Percentiles rank a stretch among this genome's conserved stretches.
Conservation (phyloP, 352 stramenopile species). For the Pythium brassicae region DNA sequence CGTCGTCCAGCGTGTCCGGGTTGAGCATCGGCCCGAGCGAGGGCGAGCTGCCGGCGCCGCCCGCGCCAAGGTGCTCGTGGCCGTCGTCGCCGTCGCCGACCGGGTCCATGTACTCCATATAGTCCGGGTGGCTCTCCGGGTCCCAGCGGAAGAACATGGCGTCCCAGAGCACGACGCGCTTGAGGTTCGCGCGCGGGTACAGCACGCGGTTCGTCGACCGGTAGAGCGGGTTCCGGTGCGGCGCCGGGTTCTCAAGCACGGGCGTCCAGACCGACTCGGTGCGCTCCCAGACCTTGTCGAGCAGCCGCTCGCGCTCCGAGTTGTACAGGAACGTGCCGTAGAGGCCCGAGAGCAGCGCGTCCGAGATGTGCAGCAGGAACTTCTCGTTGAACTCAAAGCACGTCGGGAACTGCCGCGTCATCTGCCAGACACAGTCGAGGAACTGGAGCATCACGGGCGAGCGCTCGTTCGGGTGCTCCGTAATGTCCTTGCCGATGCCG, state of each 20-base stretch:
- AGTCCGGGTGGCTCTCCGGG: conserved; percentile 69
- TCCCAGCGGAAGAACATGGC: conserved; percentile 85
- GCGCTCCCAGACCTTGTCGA: conserved; percentile 83
- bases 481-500: conserved; percentile 76
- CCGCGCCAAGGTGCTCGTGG: conserved; percentile 9
- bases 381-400: conserved; percentile 89
- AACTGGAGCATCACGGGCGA: conserved; percentile 87
- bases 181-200: conserved; percentile 82
- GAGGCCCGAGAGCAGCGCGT: conserved; percentile 72
- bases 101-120: conserved; percentile 85
- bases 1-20: conserved; percentile 31
- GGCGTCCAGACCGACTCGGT: conserved; percentile 83
- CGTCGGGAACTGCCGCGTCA: conserved; percentile 85
- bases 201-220: conserved; percentile 75
- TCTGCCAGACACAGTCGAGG: conserved; percentile 84
- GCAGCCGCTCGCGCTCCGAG: conserved; percentile 75
- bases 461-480: conserved; percentile 74
- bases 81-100: conserved; percentile 33
- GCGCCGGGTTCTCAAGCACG: conserved; percentile 58
- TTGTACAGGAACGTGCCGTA: conserved; percentile 87
- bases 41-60: conserved; percentile 14
- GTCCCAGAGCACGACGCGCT: conserved; percentile 83
- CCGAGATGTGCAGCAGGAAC: conserved; percentile 75
- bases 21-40: conserved; percentile 37
- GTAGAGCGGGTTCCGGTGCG: conserved; percentile 75